Base-by-base conservation (phyloP, 1,284 basidiomycete species). In the Cutaneotrichosporon sp. region DNA sequence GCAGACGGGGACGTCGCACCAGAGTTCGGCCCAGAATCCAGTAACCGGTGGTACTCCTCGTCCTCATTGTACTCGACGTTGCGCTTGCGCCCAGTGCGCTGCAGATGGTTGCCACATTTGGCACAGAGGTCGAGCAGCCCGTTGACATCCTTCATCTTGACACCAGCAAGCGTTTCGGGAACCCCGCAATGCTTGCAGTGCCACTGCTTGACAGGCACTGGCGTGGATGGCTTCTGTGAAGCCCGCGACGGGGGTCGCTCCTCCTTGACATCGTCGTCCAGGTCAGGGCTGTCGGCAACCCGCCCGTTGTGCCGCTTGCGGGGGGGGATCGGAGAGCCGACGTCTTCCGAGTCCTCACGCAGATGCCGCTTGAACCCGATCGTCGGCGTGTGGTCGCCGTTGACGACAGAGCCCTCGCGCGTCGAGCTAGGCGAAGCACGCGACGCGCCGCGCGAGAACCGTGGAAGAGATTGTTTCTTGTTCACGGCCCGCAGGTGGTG, bases 181-280 rank as follows among this genome's bases (percentile, higher is more conserved):
- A 90, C 90, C 21, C 92, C 92, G 69, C 89, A 94, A 74, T 93
- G 93, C 51, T 90, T 91, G 77, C 92, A 96, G 81, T 92, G 91
- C 92, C 92, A 96, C 53, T 58, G 47, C 22, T 57, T 50, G 34
- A 52, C n/a, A 16, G 59, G 56, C 18, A 26, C 58, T 5, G 56
- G 42, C 26, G 56, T 47, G 16, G 16, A 16, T 1, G 61, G 50
- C 30, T 38, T 53, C 11, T 31, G n/a, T 13, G 58, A 50, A 5
- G 50, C 50, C 1, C 50, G 40, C 14, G 42, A 36, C n/a, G 31
- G 40, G 13, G 55, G 55, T 14, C 36, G 38, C 13, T 52, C 49
- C 50, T 69, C 65, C 61, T 65, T 67, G 51, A 66, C 40, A 16
- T 49, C 58, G 18, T 64, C 63, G 10, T 70, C 65, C 13, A 42